Evolutionary conservation across 805 yeast species (phyloP).

Genomic region (Saccharomyces jurei): DNA sequence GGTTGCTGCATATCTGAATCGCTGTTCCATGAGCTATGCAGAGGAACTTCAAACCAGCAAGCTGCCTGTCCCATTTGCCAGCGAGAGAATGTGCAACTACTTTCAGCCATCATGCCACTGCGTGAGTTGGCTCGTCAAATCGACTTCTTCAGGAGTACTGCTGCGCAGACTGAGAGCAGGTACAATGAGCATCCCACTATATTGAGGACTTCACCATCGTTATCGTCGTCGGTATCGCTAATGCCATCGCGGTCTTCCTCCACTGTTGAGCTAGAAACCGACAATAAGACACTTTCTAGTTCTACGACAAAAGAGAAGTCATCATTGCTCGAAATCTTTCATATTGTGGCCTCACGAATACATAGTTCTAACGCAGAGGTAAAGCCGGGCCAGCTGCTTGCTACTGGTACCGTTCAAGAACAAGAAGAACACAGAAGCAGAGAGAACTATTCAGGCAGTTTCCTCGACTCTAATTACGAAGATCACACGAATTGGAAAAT

Average conservation of each 20-base stretch:
- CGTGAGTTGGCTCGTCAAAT: conserved; percentile 25
- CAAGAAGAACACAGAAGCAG: not conserved
- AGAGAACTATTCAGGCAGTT: not conserved
- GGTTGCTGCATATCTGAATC: conserved; percentile 23
- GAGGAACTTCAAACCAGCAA: conserved; percentile 2
- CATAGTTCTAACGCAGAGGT: conserved; percentile 7
- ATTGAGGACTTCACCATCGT: not conserved
- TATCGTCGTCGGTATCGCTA: not conserved
- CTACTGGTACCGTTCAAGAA: not conserved
- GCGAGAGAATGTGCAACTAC: conserved; percentile 10
- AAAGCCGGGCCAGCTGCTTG: not conserved
- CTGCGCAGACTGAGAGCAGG: not conserved
- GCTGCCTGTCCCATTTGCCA: conserved; percentile 34
- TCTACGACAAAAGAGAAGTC: not conserved
- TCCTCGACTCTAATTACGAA: not conserved
- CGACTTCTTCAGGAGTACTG: conserved; percentile 6
- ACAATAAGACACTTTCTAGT: not conserved
- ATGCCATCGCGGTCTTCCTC: not conserved
- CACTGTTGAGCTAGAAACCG: not conserved
- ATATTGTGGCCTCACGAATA: conserved; percentile 1
- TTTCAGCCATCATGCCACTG: conserved; percentile 32
- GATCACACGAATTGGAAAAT: not conserved
- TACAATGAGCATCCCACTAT: not conserved
- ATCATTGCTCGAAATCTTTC: not conserved
- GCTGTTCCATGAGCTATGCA: conserved; percentile 10